Conservation (phyloP, 176 grass and related monocot species). For the Lolium rigidum region DNA sequence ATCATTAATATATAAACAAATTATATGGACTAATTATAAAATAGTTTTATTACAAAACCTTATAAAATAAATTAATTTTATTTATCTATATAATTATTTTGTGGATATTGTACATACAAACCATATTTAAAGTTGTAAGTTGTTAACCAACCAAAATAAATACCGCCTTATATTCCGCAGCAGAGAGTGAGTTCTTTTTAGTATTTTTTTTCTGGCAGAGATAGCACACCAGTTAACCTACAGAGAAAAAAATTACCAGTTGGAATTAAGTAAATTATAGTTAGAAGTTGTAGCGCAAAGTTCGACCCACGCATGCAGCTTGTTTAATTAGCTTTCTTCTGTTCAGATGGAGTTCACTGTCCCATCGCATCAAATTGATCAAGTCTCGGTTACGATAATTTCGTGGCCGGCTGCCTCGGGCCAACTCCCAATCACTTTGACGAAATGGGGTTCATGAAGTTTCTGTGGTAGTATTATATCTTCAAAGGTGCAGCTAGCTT, state of each 20-base stretch:
- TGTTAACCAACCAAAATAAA: no score
- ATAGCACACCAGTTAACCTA: neutral
- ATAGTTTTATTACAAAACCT: no score
- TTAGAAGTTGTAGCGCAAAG: neutral
- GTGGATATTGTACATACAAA: no score
- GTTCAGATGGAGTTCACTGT: neutral
- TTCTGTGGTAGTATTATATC: neutral
- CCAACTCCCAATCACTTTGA: neutral
- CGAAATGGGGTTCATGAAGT: neutral
- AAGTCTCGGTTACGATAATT: neutral
- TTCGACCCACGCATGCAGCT: neutral
- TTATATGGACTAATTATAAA: no score
- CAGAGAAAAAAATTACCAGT: neutral
- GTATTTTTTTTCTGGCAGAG: no score
- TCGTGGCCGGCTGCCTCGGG: neutral
- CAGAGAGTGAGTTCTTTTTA: no score
- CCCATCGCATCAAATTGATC: neutral
- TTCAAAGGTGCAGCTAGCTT: conserved; percentile 5
- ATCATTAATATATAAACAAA: no score
- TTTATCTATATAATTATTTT: no score
- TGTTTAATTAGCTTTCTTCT: neutral
- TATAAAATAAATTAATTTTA: no score
- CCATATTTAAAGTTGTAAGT: no score
- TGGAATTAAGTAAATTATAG: neutral
- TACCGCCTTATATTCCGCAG: no score